phyloP scores from a whole-genome alignment of 163 green algal genomes.

The Chlamydomonas reinhardtii region DNA sequence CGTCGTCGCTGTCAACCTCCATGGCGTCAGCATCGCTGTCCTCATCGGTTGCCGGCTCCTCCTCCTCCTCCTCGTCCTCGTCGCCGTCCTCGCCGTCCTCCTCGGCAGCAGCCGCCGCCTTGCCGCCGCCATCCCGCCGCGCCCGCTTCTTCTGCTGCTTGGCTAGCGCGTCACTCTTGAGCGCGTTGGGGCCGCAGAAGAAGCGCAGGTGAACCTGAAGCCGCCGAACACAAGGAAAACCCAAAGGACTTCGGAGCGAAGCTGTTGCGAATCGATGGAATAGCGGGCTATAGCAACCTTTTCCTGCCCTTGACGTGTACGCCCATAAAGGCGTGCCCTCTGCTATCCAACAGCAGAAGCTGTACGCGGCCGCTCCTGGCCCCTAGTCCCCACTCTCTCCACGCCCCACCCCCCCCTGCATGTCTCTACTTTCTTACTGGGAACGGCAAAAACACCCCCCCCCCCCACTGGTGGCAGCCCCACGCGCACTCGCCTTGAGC shows the following conservation, averaged over 20 bases:
- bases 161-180: slow-evolving; percentile 85
- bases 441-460: too few species aligned
- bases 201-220: slow-evolving; percentile 75
- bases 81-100: neutral
- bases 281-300: too few species aligned
- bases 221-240: too few species aligned
- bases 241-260: too few species aligned
- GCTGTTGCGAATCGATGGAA: too few species aligned
- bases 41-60: neutral
- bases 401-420: neutral
- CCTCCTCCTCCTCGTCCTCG: slow-evolving; percentile 23
- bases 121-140: neutral
- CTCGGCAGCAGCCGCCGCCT: neutral
- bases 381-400: too few species aligned
- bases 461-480: too few species aligned
- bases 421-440: too few species aligned
- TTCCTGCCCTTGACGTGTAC: too few species aligned
- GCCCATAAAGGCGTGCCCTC: too few species aligned
- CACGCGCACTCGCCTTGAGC: slow-evolving; percentile 74
- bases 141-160: slow-evolving; percentile 87
- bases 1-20: neutral
- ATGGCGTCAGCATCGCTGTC: neutral
- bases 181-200: slow-evolving; percentile 94
- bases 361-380: too few species aligned
- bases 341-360: too few species aligned